Evolutionary conservation across 352 stramenopile species (phyloP).

Genomic region (Elongisporangium senticosum): DNA sequence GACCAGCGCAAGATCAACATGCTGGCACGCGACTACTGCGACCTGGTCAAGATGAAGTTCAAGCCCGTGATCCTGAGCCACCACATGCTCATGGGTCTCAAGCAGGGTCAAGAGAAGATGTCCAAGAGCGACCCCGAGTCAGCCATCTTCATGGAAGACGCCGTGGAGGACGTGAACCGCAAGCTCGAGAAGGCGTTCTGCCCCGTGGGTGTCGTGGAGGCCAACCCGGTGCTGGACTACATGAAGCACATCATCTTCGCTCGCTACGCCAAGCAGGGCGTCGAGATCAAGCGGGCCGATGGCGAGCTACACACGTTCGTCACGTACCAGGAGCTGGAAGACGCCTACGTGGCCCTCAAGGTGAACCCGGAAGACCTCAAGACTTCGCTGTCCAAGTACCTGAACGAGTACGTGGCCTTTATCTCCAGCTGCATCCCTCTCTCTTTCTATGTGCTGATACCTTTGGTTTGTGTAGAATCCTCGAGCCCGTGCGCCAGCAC

Average conservation of each 20-base stretch:
- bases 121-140: conserved; percentile 98
- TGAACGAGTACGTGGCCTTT: conserved; percentile 84
- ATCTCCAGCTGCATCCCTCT: conserved; percentile 1
- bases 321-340: conserved; percentile 87
- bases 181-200: conserved; percentile 99
- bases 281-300: conserved; percentile 42
- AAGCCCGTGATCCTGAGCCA: conserved; percentile 97
- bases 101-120: conserved; percentile 99
- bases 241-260: conserved; percentile 97
- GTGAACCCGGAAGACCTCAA: conserved; percentile 95
- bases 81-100: conserved; percentile 99
- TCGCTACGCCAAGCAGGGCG: conserved; percentile 44
- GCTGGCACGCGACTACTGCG: conserved; percentile 98
- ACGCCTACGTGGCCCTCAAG: conserved; percentile 85
- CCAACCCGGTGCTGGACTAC: conserved; percentile 97
- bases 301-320: conserved; percentile 80
- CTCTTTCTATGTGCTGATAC: conserved; percentile 6
- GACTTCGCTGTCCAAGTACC: conserved; percentile 78
- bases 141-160: conserved; percentile 99
- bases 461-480: conserved; percentile 47
- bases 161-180: conserved; percentile 89
- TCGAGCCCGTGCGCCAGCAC: conserved; percentile 96
- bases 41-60: conserved; percentile 91
- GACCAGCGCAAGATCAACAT: conserved; percentile 99
- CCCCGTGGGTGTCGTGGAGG: conserved; percentile 80